Evolutionary conservation across 441 rosid genomes (phyloP), one percentile per base, ranked within the genome.

Genomic region (Lepidium campestre): DNA sequence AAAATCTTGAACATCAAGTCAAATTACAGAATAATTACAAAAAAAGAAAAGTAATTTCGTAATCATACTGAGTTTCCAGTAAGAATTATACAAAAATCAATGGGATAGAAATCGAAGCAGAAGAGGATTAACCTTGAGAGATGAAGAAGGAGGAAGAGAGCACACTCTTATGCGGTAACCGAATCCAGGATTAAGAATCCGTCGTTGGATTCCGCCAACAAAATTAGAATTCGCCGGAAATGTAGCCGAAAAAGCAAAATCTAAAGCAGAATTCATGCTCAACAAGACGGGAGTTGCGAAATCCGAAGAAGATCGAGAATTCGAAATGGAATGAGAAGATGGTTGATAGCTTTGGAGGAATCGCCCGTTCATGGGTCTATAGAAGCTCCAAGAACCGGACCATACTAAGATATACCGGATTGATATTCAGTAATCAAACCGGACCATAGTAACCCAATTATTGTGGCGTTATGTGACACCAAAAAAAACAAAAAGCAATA

Each of bases 71-170:
- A 60, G 42, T 29, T 31, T 58, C 29, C 15, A 22, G 0, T 9
- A 22, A 14, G 54, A 27, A 71, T 23, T 0, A 27, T 36, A 8
- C 20, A 40, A 36, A n/a, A 36, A 12, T 4, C 18, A 11, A 23
- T 1, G 14, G 11, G 20, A 40, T 37, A 8, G 7, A 25, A 37
- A 39, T 31, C 27, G 5, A 36, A 68, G 39, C 48, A 46, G 18
- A 34, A 31, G 42, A 53, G 36, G 56, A 47, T 25, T 13, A 18
- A 74, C 77, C 74, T 74, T 74, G 61, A 68, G 60, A 56, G 74
- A 74, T 11, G 62, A 48, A 47, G 56, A 35, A 55, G 42, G 49
- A 62, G 36, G 68, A 27, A 45, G 45, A 68, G 77, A 56, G 54
- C 66, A 56, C 42, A 56, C 25, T 68, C 65, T 40, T 18, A 62